Base-by-base conservation (phyloP, 139 green algal genomes). In the Zygnema circumcarinatum region DNA sequence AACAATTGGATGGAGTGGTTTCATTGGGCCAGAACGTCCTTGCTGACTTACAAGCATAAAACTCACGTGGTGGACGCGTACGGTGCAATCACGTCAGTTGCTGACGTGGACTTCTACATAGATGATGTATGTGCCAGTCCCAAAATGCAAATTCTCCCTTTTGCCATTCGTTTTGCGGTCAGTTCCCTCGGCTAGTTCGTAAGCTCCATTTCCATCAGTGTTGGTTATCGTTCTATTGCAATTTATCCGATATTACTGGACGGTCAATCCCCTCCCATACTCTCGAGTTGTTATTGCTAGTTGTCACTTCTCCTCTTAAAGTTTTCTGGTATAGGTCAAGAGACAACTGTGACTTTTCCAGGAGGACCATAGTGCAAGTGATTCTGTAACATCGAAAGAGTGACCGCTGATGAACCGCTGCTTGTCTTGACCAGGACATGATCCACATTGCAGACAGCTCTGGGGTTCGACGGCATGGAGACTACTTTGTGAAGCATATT, bases 21-120 rank as follows among this genome's bases (percentile, higher is more conserved):
- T 62, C 7, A 16, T 62, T 62, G 47, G 47, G 47, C 11, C 56
- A 93, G 79, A 42, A 75, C 79, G 1, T 40, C 35, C 35, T 42
- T 91, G 0, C 32, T 86, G 68, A 83, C 76, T 16, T 76, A 87
- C 83, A 90, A 87, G 73, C 73, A 90, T 29, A 90, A 90, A 75
- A 76, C 32, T 67, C n/a, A 69, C 0, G 35, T 33, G 1, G 54
- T 78, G 38, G 40, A 92, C 22, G 67, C 20, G 25, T 85, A 92
- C 29, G 84, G 90, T n/a, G 36, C 25, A 25, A 29, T 73, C 25
- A 21, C 56, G 1, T 78, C 79, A 47, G 88, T 85, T 2, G 86
- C 74, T 38, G 95, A 96, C 84, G 90, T 98, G 7, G 94, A 97
- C 75, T 97, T 98, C 91, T 94, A 92, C 89, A 93, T 97, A 29